phyloP scores from a whole-genome alignment of 805 yeast genomes.

The Kodamaea kaohsiungensis region DNA sequence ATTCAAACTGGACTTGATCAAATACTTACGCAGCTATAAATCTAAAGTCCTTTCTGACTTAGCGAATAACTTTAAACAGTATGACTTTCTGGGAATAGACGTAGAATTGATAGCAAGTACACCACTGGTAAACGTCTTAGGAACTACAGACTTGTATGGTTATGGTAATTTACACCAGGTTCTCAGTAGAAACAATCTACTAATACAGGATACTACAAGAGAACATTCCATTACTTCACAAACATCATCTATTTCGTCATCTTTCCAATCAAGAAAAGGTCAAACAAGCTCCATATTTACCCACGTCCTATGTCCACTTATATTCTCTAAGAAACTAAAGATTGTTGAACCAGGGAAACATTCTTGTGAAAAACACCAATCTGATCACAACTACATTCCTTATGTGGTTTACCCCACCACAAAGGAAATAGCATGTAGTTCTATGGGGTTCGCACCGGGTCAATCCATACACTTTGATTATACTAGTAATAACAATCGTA shows the following conservation, averaged over 20 bases:
- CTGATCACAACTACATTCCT: conserved; percentile 29
- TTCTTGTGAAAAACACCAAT: conserved; percentile 23
- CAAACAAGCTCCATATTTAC: conserved; percentile 44
- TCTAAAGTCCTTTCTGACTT: conserved; percentile 26
- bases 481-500: conserved; percentile 19
- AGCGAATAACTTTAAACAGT: conserved; percentile 26
- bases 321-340: conserved; percentile 27
- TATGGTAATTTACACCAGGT: conserved; percentile 48
- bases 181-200: conserved; percentile 34
- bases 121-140: conserved; percentile 40
- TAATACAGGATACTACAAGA: conserved; percentile 16
- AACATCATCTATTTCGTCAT: conserved; percentile 51
- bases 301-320: conserved; percentile 49
- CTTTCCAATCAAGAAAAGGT: conserved; percentile 28
- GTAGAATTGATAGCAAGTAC: conserved; percentile 59
- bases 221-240: conserved; percentile 42
- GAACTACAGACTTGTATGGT: conserved; percentile 40
- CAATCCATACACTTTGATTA: conserved; percentile 50
- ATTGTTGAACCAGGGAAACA: conserved; percentile 28
- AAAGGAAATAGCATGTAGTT: conserved; percentile 37
- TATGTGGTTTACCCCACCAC: conserved; percentile 48
- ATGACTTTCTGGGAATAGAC: conserved; percentile 48
- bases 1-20: conserved; percentile 48
- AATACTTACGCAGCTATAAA: conserved; percentile 48
- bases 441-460: conserved; percentile 51